Percentiles rank a stretch among this genome's conserved stretches.
These are phyloP conservation scores for Zea luxurians DNA, from an alignment of 176 grass and related monocot species.

Conservation along the genomic window DNA sequence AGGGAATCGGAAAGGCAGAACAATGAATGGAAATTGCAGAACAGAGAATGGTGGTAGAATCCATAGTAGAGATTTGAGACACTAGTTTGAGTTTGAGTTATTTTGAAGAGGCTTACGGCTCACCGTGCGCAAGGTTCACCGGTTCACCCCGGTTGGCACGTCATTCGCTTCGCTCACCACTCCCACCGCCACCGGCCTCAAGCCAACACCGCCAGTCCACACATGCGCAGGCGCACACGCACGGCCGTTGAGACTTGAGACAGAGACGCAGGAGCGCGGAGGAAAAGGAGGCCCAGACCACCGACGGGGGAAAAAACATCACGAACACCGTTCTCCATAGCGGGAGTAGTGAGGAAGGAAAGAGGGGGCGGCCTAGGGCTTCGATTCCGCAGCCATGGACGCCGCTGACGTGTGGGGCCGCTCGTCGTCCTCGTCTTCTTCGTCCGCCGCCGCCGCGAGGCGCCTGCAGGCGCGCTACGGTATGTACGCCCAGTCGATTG, in stretches of 20 bases:
- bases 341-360: background rate
- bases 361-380: slow-evolving; percentile 27
- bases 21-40: too few species aligned
- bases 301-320: background rate
- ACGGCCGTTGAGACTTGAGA: background rate
- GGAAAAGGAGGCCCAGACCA: background rate
- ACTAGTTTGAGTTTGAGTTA: too few species aligned
- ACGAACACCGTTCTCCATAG: background rate
- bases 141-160: background rate
- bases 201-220: background rate
- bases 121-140: background rate
- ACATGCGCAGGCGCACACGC: background rate
- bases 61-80: too few species aligned
- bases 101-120: background rate
- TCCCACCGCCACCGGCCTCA: slow-evolving; percentile 1
- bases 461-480: slow-evolving; percentile 81
- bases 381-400: slow-evolving; percentile 40
- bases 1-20: too few species aligned
- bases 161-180: background rate
- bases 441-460: slow-evolving; percentile 45
- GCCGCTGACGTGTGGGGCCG: slow-evolving; percentile 61
- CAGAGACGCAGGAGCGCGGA: background rate
- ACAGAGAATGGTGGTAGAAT: too few species aligned
- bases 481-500: background rate
- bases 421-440: slow-evolving; percentile 47